Evolutionary conservation across 768 basidiomycete species (phyloP).

Genomic region (Boletus sp.): DNA sequence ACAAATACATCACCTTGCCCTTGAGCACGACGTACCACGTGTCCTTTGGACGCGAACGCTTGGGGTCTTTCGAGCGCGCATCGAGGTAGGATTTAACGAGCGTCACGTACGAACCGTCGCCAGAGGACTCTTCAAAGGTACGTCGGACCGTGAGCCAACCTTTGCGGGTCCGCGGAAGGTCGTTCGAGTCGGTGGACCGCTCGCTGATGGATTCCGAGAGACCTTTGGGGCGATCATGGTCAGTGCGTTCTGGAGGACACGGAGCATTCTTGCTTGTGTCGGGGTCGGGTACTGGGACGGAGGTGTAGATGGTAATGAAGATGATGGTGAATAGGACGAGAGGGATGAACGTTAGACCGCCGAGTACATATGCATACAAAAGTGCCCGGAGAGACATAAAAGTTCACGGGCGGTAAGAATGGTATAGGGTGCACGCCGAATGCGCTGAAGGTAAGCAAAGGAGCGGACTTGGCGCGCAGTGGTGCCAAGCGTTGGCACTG

Average conservation of each 20-base stretch:
- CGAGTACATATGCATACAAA: conserved; percentile 83
- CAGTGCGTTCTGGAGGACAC: conserved; percentile 8
- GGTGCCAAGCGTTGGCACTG: neutral
- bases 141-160: conserved; percentile 83
- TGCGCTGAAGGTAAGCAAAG: neutral
- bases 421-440: neutral
- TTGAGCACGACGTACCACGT: conserved; percentile 93
- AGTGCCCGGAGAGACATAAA: conserved; percentile 64
- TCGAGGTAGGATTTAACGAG: conserved; percentile 79
- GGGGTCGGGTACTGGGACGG: conserved; percentile 68
- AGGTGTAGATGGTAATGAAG: conserved; percentile 75
- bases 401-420: neutral
- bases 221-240: conserved; percentile 30
- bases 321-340: conserved; percentile 59
- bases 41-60: conserved; percentile 82
- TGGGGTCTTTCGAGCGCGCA: conserved; percentile 81
- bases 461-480: neutral
- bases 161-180: conserved; percentile 64
- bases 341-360: conserved; percentile 88
- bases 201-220: conserved; percentile 26
- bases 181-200: conserved; percentile 40
- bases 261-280: conserved; percentile 41
- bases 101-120: conserved; percentile 73
- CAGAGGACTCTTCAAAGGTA: conserved; percentile 66
- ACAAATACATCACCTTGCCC: conserved; percentile 86